These are phyloP conservation scores for Hyaloscypha bicolor DNA, from an alignment of 495 filamentous ascomycete species.

Conservation along the genomic window DNA sequence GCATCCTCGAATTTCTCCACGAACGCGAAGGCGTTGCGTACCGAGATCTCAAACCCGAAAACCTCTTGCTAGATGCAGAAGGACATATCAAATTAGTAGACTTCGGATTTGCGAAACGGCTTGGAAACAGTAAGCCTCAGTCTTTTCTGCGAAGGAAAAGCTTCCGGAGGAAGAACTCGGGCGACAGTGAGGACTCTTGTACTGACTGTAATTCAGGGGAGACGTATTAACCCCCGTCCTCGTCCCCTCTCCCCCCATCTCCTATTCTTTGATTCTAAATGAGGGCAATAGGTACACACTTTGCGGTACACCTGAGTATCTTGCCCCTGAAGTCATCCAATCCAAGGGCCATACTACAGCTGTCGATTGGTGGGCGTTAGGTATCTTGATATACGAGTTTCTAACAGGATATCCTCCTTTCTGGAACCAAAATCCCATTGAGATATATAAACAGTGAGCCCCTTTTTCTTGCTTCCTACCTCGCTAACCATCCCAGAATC, in stretches of 20 bases:
- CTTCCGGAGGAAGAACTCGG: slow-evolving; percentile 33
- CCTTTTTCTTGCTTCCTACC: background rate
- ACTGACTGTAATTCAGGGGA: slow-evolving; percentile 1
- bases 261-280: slow-evolving; percentile 26
- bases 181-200: slow-evolving; percentile 28
- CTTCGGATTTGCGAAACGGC: slow-evolving; percentile 93
- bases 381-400: slow-evolving; percentile 95
- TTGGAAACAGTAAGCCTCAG: slow-evolving; percentile 55
- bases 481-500: slow-evolving; percentile 51
- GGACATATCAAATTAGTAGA: slow-evolving; percentile 98
- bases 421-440: slow-evolving; percentile 94
- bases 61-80: slow-evolving; percentile 86
- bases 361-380: slow-evolving; percentile 99
- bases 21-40: slow-evolving; percentile 84
- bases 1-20: slow-evolving; percentile 92
- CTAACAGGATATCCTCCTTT: slow-evolving; percentile 95
- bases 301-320: slow-evolving; percentile 95
- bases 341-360: slow-evolving; percentile 93
- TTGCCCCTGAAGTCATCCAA: slow-evolving; percentile 95
- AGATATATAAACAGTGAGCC: slow-evolving; percentile 84
- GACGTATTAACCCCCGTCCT: background rate
- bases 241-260: background rate
- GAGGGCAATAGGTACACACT: slow-evolving; percentile 89
- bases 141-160: background rate
- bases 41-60: slow-evolving; percentile 95